phyloP scores from a whole-genome alignment of 2,329 filamentous ascomycete species.

The Fusarium cicatricum region DNA sequence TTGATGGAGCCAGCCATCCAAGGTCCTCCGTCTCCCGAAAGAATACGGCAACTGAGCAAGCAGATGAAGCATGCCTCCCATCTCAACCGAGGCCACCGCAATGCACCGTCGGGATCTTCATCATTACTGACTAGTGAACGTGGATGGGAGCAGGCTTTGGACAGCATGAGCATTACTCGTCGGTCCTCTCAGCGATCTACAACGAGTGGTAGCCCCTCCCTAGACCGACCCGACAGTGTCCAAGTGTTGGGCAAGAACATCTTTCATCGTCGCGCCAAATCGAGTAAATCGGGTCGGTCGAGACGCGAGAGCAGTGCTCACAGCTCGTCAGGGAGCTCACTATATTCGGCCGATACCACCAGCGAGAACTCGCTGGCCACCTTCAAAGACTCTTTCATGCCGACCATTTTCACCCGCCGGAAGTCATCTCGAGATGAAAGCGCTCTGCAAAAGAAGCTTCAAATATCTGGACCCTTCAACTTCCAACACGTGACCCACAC shows the following conservation, averaged over 20 bases:
- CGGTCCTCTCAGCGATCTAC: conserved; percentile 65
- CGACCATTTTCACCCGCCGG: conserved; percentile 61
- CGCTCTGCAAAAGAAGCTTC: conserved; percentile 50
- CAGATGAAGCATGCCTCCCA: conserved; percentile 65
- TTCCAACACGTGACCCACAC: conserved; percentile 72
- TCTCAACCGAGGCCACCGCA: conserved; percentile 45
- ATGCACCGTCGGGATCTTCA: conserved; percentile 64
- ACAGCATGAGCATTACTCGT: conserved; percentile 60
- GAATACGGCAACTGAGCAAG: conserved; percentile 65
- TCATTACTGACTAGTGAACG: conserved; percentile 56
- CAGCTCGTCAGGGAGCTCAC: conserved; percentile 57
- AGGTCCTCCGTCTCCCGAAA: conserved; percentile 67
- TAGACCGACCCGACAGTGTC: conserved; percentile 66
- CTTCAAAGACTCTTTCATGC: conserved; percentile 57
- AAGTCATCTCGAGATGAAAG: conserved; percentile 50
- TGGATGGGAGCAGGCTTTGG: conserved; percentile 60
- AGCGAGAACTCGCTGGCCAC: conserved; percentile 45
- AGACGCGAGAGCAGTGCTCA: conserved; percentile 59
- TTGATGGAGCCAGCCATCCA: conserved; percentile 67
- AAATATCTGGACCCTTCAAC: conserved; percentile 71
- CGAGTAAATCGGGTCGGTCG: conserved; percentile 52
- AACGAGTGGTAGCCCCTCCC: conserved; percentile 59
- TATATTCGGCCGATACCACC: conserved; percentile 56
- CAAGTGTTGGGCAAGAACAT: conserved; percentile 67
- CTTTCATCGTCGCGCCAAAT: conserved; percentile 61